These are phyloP conservation scores for Solanum gracilifrons DNA, from an alignment of 257 asterid genomes.

Conservation along the genomic window DNA sequence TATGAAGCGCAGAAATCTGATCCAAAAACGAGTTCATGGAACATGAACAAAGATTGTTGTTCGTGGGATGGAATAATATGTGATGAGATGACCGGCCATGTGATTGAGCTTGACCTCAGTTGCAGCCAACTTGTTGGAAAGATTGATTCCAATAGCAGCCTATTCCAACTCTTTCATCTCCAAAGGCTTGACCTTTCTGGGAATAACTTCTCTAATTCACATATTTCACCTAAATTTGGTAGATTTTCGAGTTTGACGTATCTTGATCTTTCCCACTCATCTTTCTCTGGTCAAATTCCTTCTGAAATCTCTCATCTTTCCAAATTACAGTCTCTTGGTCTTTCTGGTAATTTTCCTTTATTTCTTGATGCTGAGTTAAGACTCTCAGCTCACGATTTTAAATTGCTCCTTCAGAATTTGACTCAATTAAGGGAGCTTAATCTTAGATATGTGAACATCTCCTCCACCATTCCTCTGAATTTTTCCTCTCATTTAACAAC, in stretches of 20 bases:
- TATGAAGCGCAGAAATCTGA: background rate
- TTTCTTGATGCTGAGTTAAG: background rate
- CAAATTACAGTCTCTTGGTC: conserved; percentile 2
- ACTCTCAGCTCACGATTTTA: background rate
- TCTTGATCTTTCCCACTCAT: conserved; percentile 9
- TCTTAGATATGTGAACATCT: background rate
- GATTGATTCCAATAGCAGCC: conserved; percentile 5
- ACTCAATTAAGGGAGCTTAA: background rate
- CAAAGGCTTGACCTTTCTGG: conserved; percentile 6
- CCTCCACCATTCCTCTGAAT: conserved; percentile 9
- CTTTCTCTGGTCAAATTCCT: conserved; percentile 15
- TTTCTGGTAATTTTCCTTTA: background rate
- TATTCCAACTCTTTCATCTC: conserved; percentile 3
- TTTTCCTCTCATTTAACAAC: conserved; percentile 4
- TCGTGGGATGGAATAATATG: conserved; percentile 14
- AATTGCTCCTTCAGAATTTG: conserved; percentile 13
- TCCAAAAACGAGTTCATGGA: conserved; percentile 3
- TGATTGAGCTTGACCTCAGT: conserved; percentile 11
- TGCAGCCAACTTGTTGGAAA: conserved; percentile 8
- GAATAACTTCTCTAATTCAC: conserved; percentile 7
- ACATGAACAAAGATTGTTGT: conserved; percentile 6
- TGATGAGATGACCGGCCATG: background rate
- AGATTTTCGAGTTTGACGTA: background rate
- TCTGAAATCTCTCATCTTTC: background rate
- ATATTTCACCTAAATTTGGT: background rate